phyloP scores from a whole-genome alignment of 2,329 filamentous ascomycete species.

The Fusarium algeriense region DNA sequence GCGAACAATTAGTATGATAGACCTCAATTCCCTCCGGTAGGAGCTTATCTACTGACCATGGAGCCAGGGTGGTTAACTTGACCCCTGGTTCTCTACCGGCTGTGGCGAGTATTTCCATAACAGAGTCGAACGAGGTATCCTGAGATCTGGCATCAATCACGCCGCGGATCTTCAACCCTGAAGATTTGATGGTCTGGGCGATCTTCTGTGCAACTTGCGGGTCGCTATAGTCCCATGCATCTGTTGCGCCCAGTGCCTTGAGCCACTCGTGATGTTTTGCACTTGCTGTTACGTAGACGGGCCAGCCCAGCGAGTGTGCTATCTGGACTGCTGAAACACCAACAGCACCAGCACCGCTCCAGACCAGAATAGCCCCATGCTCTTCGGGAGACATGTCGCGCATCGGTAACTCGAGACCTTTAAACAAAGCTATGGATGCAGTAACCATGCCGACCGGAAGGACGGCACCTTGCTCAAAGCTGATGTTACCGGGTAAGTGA shows the following conservation, averaged over 20 bases:
- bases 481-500: background rate
- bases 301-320: conserved; percentile 20
- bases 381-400: conserved; percentile 38
- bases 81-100: fast-evolving
- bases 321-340: conserved; percentile 30
- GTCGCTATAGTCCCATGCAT: background rate
- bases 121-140: background rate
- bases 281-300: conserved; percentile 28
- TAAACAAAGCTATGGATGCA: background rate
- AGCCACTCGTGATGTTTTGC: conserved; percentile 24
- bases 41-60: background rate
- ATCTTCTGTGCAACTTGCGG: background rate
- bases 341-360: conserved; percentile 50
- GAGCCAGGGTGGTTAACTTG: background rate
- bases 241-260: background rate
- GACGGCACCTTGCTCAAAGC: conserved; percentile 44
- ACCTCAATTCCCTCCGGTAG: background rate
- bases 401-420: conserved; percentile 11
- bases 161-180: background rate
- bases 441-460: conserved; percentile 8
- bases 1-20: background rate
- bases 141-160: background rate
- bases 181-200: fast-evolving
- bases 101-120: fast-evolving
- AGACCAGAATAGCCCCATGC: conserved; percentile 43